A percentile compares a stretch with the other conserved stretches of the same genome.
These are phyloP conservation scores for Jaapia argillacea DNA, from an alignment of 768 basidiomycete species.

Conservation along the genomic window DNA sequence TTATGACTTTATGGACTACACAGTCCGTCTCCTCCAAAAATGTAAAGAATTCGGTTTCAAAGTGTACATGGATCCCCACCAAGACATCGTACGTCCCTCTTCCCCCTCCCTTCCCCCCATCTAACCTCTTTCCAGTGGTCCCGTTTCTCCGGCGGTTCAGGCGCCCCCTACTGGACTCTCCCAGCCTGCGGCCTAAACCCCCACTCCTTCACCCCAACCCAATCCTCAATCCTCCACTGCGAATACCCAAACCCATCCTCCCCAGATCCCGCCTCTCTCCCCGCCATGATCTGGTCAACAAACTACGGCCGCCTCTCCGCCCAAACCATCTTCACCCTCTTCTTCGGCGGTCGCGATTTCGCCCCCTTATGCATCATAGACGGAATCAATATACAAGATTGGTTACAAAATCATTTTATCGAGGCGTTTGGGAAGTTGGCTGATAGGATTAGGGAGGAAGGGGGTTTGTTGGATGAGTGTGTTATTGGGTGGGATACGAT, in stretches of 20 bases:
- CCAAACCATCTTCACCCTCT: conserved; percentile 89
- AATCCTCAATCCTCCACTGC: conserved; percentile 78
- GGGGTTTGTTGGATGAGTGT: conserved; percentile 72
- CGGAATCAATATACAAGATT: conserved; percentile 87
- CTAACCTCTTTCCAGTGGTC: conserved; percentile 57
- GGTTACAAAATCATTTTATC: conserved; percentile 68
- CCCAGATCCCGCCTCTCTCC: conserved; percentile 64
- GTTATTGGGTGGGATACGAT: conserved; percentile 95
- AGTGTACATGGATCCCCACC: conserved; percentile 93
- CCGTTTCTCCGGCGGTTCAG: conserved; percentile 89
- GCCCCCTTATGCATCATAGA: conserved; percentile 90
- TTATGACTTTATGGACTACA: conserved; percentile 87
- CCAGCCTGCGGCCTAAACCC: conserved; percentile 87
- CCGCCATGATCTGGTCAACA: conserved; percentile 96
- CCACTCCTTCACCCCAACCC: conserved; percentile 73
- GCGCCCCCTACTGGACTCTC: conserved; percentile 92
- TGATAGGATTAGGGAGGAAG: conserved; percentile 64
- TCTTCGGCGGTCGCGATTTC: conserved; percentile 84
- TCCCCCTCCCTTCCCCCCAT: neutral
- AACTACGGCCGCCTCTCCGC: conserved; percentile 86
- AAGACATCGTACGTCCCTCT: conserved; percentile 67
- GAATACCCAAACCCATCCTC: conserved; percentile 65
- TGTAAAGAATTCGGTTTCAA: conserved; percentile 89
- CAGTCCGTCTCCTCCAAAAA: conserved; percentile 75
- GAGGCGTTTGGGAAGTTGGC: conserved; percentile 69